Base-by-base conservation (phyloP, 495 filamentous ascomycete genomes). In the Neurospora sp. region DNA sequence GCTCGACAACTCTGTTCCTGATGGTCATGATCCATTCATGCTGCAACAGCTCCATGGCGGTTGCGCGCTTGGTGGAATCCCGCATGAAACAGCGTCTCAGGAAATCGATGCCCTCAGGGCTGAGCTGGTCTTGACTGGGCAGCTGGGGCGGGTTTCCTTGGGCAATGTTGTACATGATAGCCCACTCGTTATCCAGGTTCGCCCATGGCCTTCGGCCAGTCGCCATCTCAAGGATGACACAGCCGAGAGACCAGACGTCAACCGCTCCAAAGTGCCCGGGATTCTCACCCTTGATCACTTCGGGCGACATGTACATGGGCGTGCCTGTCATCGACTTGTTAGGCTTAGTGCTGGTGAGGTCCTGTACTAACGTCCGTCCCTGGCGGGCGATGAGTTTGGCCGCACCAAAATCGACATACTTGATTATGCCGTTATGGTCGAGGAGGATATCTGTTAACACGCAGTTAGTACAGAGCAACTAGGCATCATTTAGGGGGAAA, bases 101-200 rank as follows among this genome's bases (percentile, higher is more conserved):
- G 78, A 98, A 98, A 78, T 97, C 94, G 70, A 98, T 91, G 5
- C 96, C 96, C 72, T 88, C 75, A 2, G 90, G 88, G 77, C 91
- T 94, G 74, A 99, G 87, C 79, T 98, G 95, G 69, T 98, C 96
- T 3, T 85, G 81, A 3, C 86, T 83, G 16, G 96, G 96, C 40
- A 98, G 85, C 74, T 92, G 90, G 3, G 96, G 96, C 71, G 93
- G 90, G 75, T 98, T 97, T 71, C 96, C 96, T 77, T 97, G 94
- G 4, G 96, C 96, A 74, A 99, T 99, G 82, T 98, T 98, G 88
- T 97, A 99, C 96, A 99, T 99, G 83, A 99, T 98, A 41, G 96
- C 96, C 95, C 96, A 99, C 81, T 99, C 96, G 80, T 99, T 99
- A 83, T 99, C 96, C 8, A 98, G 88, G 74, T 90, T 91, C n/a